A percentile compares a stretch with the other conserved stretches of the same genome.
phyloP scores from a whole-genome alignment of 2,329 filamentous ascomycete species.

The Herpotrichia juniperi region DNA sequence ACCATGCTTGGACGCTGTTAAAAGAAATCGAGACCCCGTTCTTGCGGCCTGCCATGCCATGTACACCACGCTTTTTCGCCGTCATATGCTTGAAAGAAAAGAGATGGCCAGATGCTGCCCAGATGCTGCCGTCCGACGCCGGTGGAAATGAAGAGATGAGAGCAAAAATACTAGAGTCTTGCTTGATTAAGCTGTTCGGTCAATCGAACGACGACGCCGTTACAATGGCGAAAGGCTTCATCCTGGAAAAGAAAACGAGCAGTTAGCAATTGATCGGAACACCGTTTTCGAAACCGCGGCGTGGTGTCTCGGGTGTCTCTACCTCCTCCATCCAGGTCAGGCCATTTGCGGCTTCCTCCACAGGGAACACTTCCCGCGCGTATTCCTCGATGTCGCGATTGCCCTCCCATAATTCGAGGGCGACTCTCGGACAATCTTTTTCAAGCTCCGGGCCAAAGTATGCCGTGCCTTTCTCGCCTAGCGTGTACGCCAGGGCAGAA shows the following conservation, averaged over 20 bases:
- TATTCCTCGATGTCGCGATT: conserved; percentile 92
- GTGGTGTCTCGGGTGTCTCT: conserved; percentile 42
- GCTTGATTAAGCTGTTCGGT: conserved; percentile 42
- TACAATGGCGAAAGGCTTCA: conserved; percentile 32
- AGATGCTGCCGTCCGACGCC: conserved; percentile 29
- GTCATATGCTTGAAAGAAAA: conserved; percentile 19
- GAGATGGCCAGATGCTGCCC: conserved; percentile 19
- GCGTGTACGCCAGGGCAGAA: conserved; percentile 65
- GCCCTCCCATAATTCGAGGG: conserved; percentile 87
- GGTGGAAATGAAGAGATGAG: conserved; percentile 11
- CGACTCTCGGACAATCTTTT: conserved; percentile 70
- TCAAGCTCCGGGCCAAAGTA: conserved; percentile 69
- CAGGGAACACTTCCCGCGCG: conserved; percentile 87
- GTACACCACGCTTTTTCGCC: conserved; percentile 28
- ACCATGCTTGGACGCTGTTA: conserved; percentile 38
- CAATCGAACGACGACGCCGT: conserved; percentile 32
- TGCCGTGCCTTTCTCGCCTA: conserved; percentile 64
- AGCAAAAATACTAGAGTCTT: conserved; percentile 31
- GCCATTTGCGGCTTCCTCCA: conserved; percentile 94
- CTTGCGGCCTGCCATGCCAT: conserved; percentile 13
- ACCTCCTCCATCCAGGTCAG: conserved; percentile 83
- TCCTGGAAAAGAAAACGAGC: conserved; percentile 32
- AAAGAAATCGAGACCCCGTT: conserved; percentile 13
- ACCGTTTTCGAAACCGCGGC: conserved; percentile 41
- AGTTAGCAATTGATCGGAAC: conserved; percentile 47